Percentiles rank a stretch among this genome's conserved stretches.
Conservation (phyloP, 169 alveolate species). For the Plasmodium relictum region DNA sequence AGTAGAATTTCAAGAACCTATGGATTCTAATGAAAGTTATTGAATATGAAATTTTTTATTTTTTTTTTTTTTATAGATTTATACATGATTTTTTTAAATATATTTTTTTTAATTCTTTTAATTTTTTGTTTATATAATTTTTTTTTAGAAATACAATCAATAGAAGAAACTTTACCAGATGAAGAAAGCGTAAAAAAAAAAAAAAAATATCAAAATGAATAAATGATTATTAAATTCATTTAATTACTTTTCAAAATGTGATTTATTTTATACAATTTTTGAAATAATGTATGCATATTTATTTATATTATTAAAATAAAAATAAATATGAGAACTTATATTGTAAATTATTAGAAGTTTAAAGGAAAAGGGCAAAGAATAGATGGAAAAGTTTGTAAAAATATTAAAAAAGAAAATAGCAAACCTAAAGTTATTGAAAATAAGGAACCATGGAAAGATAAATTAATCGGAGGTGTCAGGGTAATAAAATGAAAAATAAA, state of each 20-base stretch:
- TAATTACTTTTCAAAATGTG: neutral
- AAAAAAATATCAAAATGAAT: conserved; percentile 15
- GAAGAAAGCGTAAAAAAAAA: conserved; percentile 68
- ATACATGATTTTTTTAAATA: neutral
- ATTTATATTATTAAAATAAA: neutral
- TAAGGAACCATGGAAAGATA: conserved; percentile 83
- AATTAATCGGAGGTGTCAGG: conserved; percentile 84
- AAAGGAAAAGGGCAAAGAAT: conserved; percentile 77
- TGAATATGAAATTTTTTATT: neutral
- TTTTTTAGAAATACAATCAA: conserved; percentile 58
- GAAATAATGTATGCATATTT: neutral
- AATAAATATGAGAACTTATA: neutral
- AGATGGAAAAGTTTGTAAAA: conserved; percentile 74
- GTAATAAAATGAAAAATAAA: conserved; percentile 65
- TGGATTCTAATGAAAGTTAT: conserved; percentile 28
- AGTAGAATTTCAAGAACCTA: conserved; percentile 92
- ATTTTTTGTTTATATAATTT: neutral
- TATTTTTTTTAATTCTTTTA: neutral
- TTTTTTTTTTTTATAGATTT: neutral
- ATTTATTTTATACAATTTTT: neutral
- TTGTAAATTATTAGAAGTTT: conserved; percentile 37
- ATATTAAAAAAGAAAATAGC: conserved; percentile 40
- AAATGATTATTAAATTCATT: neutral
- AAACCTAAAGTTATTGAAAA: conserved; percentile 62
- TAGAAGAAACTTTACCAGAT: conserved; percentile 37